Conservation (phyloP, 2,329 filamentous ascomycete species). For the Monosporascus cannonballus region DNA sequence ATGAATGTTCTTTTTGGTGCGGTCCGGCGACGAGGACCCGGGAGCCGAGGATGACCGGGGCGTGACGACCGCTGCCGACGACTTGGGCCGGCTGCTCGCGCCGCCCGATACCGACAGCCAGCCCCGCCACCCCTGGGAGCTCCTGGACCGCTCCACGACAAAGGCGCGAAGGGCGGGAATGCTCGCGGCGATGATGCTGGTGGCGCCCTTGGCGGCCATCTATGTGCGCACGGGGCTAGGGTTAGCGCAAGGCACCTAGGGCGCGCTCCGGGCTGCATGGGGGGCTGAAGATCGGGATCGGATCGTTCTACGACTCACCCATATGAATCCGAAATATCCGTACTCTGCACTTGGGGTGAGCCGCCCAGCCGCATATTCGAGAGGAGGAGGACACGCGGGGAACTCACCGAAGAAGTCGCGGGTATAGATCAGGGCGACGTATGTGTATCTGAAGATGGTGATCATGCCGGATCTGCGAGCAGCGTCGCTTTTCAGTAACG, state of each 20-base stretch:
- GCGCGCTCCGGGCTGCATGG: background rate
- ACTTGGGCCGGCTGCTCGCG: too few species aligned
- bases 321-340: slow-evolving; percentile 3
- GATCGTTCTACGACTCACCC: background rate
- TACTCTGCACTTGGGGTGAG: background rate
- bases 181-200: slow-evolving; percentile 4
- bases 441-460: slow-evolving; percentile 5
- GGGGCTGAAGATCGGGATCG: background rate
- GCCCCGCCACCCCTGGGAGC: background rate
- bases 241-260: background rate
- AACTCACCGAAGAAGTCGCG: slow-evolving; percentile 4
- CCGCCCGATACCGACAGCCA: background rate
- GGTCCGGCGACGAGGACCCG: too few species aligned
- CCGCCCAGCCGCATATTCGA: too few species aligned
- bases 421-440: background rate
- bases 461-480: slow-evolving; percentile 1
- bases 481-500: background rate
- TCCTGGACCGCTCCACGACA: background rate
- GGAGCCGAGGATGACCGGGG: too few species aligned
- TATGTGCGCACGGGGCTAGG: background rate
- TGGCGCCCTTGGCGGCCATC: slow-evolving; percentile 4
- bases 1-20: too few species aligned
- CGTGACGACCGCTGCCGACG: too few species aligned
- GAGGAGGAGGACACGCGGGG: background rate
- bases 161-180: slow-evolving; percentile 4